Conservation (phyloP, 2,329 filamentous ascomycete genomes). For the Helotiales sp. region DNA sequence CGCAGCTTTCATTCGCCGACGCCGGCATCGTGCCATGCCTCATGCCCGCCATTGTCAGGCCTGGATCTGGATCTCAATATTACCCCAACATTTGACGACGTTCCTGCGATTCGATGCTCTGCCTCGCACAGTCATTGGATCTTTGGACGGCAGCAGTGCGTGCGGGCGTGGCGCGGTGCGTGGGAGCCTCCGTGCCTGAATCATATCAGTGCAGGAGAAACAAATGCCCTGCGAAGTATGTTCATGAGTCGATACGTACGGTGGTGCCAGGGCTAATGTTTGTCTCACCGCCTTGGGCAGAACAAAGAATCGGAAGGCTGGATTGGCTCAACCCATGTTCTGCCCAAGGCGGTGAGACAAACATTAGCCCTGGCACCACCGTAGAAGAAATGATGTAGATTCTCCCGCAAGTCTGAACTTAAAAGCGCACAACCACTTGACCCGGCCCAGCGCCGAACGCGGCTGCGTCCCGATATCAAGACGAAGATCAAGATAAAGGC, state of each 20-base stretch:
- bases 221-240: too few species aligned
- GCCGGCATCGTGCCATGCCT: not conserved
- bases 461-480: not conserved
- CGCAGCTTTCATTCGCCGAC: not conserved
- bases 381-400: not conserved
- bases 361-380: too few species aligned
- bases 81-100: not conserved
- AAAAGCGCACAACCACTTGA: not conserved
- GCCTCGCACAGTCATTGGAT: slow-evolving; percentile 2
- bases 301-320: too few species aligned
- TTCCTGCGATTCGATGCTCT: not conserved
- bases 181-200: slow-evolving; percentile 6
- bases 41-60: not conserved
- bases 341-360: too few species aligned
- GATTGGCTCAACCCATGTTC: too few species aligned
- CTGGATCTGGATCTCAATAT: slow-evolving; percentile 2
- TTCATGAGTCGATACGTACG: too few species aligned
- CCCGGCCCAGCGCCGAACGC: not conserved
- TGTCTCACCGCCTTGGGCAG: too few species aligned
- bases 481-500: not conserved
- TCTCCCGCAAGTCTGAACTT: slow-evolving; percentile 5
- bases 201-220: slow-evolving; percentile 3
- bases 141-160: not conserved
- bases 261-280: too few species aligned
- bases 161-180: not conserved